Conservation (phyloP, 257 asterid genomes). For the Eucommia ulmoides region DNA sequence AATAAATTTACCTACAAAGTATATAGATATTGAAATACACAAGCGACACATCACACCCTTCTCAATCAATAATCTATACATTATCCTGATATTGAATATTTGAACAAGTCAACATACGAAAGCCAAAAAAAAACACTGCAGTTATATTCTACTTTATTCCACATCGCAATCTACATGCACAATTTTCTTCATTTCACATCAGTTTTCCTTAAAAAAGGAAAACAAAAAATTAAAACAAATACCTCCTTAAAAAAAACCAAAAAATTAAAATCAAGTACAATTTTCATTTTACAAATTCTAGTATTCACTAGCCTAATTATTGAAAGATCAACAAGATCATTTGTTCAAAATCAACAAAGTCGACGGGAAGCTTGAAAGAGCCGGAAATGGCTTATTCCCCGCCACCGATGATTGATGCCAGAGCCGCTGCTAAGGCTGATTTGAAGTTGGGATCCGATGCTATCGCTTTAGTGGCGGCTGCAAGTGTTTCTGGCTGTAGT, state of each 20-base stretch:
- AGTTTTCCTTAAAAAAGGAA: background rate
- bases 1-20: too few relatives aligned
- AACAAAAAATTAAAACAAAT: too few relatives aligned
- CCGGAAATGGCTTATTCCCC: slow-evolving; percentile 42
- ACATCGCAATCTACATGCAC: background rate
- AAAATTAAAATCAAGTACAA: background rate
- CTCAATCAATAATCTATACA: too few relatives aligned
- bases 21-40: too few relatives aligned
- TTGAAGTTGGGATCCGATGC: slow-evolving; percentile 80
- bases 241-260: background rate
- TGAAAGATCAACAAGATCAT: slow-evolving; percentile 16
- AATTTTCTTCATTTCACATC: slow-evolving; percentile 1
- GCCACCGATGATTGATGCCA: slow-evolving; percentile 54
- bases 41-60: too few relatives aligned
- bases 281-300: slow-evolving; percentile 14
- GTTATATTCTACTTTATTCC: background rate
- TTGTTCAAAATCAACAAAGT: slow-evolving; percentile 34
- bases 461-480: slow-evolving; percentile 89
- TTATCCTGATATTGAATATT: too few relatives aligned
- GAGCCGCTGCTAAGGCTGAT: slow-evolving; percentile 85
- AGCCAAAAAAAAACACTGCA: background rate
- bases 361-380: slow-evolving; percentile 49
- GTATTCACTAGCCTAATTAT: slow-evolving; percentile 19
- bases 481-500: slow-evolving; percentile 49
- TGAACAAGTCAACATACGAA: background rate